Base-by-base conservation (phyloP, 306 rosid genomes). In the Dicorynia guianensis region DNA sequence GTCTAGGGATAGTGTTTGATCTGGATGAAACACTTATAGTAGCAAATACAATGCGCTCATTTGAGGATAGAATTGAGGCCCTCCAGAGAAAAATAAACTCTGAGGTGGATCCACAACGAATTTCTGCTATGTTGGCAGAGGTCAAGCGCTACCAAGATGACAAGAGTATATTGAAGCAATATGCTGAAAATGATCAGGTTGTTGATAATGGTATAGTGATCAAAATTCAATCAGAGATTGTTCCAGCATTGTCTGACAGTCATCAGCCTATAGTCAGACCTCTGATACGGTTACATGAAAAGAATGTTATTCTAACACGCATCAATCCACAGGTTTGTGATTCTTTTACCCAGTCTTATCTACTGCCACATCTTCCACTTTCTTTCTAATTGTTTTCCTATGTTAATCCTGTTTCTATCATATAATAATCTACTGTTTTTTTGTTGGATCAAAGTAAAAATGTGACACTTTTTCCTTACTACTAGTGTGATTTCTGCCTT, bases 11-110 rank as follows among this genome's bases (percentile, higher is more conserved):
- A 81, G 99, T 96, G 69, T 96, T 96, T 81, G 99, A 96, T 89
- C 92, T 96, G 36, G 99, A 96, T 83, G 99, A 96, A 82, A 96
- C 99, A 15, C 99, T 96, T 56, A 81, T 96, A 63, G 99, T 96
- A 47, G 99, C 99, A 46, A 96, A 96, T 76, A 96, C 99, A 83
- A 90, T 92, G 99, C 97, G 99, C 12, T 96, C 99, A 1, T 96
- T 96, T 69, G 99, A 96, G 86, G 99, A 96, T 80, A 84, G 96
- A 81, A 96, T 96, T 77, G 99, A 96, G 60, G 93, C 90, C 43
- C 90, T 96, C 15, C 98, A 92, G 87, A 85, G 99, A 71, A 96
- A 96, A 87, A 78, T 96, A 58, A 93, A 56, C 84, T 71, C 82
- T 34, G 99, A 96, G 84, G 78, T 77, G 69, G 99, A 96, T 82